A percentile compares a stretch with the other conserved stretches of the same genome.
Evolutionary conservation across 345 rosid genomes (phyloP).

Genomic region (Punica granatum): DNA sequence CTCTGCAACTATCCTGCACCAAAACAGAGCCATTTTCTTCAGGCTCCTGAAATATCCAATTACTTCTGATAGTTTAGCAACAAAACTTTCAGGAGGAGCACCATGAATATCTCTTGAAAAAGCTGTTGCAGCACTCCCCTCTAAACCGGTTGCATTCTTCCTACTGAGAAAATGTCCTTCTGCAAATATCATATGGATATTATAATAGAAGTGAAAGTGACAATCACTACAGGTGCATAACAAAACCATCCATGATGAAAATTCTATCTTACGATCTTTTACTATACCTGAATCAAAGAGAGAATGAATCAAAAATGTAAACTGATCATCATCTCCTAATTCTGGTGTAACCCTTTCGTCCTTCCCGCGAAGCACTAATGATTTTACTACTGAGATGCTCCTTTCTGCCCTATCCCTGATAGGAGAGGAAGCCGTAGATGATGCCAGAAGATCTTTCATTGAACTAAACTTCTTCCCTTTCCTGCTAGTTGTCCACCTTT

Average conservation of each 20-base stretch:
- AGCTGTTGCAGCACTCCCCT: constrained; percentile 27
- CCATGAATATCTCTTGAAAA: constrained; percentile 77
- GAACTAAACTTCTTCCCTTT: constrained; percentile 64
- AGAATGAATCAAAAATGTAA: constrained; percentile 37
- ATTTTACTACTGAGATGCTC: constrained; percentile 82
- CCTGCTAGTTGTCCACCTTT: constrained; percentile 26
- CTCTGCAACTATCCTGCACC: constrained; percentile 74
- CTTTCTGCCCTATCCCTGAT: constrained; percentile 65
- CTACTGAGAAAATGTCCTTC: constrained; percentile 76
- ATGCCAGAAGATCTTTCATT: constrained; percentile 66
- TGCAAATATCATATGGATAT: constrained; percentile 65
- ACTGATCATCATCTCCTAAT: constrained; percentile 57
- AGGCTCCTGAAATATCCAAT: constrained; percentile 76
- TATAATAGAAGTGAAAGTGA: constrained; percentile 41
- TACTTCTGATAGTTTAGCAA: constrained; percentile 85
- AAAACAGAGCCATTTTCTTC: constrained; percentile 66
- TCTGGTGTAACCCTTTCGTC: constrained; percentile 53
- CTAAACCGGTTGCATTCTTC: constrained; percentile 40
- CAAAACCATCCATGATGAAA: not conserved
- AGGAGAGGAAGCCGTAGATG: constrained; percentile 76
- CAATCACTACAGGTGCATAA: constrained; percentile 33
- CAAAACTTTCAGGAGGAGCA: constrained; percentile 68
- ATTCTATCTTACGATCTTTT: not conserved
- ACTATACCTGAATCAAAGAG: constrained; percentile 69
- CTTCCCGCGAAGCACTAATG: constrained; percentile 85